Conservation (phyloP, 306 rosid species). For the Aeschynomene evenia region DNA sequence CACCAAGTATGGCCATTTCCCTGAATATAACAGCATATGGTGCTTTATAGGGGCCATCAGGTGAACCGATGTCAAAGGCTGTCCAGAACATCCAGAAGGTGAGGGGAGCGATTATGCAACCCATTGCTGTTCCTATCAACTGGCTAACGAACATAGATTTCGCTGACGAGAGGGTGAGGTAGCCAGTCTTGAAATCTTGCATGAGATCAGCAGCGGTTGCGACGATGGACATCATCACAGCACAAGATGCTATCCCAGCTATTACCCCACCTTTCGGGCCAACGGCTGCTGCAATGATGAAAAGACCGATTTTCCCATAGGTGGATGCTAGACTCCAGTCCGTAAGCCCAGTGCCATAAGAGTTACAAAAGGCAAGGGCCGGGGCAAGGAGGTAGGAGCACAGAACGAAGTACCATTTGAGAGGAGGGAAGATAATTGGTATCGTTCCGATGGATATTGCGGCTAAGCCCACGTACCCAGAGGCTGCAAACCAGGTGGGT, state of each 20-base stretch:
- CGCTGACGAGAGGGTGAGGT: constrained; percentile 88
- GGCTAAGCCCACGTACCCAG: constrained; percentile 80
- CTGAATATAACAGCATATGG: constrained; percentile 83
- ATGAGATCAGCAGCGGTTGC: constrained; percentile 98
- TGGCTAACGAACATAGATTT: constrained; percentile 95
- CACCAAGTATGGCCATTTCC: constrained; percentile 93
- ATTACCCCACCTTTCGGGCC: constrained; percentile 83
- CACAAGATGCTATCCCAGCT: constrained; percentile 80
- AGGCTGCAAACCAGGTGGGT: constrained; percentile 83
- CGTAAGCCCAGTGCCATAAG: constrained; percentile 86
- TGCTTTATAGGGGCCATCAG: constrained; percentile 91
- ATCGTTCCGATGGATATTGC: constrained; percentile 70
- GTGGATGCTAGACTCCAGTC: constrained; percentile 82
- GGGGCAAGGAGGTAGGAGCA: constrained; percentile 86
- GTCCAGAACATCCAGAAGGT: constrained; percentile 98
- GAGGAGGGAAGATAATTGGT: constrained; percentile 85
- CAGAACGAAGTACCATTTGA: constrained; percentile 90
- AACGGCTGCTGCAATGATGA: constrained; percentile 72
- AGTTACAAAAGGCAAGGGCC: constrained; percentile 92
- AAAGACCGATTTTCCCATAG: constrained; percentile 91
- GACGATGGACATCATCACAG: constrained; percentile 94
- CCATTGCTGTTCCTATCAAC: constrained; percentile 88
- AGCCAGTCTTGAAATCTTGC: constrained; percentile 99
- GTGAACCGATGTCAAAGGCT: constrained; percentile 88
- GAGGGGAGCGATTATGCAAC: constrained; percentile 89